Evolutionary conservation across 2,329 filamentous ascomycete genomes (phyloP), one percentile per base, ranked within the genome.

Genomic region (Curvularia spicifera): DNA sequence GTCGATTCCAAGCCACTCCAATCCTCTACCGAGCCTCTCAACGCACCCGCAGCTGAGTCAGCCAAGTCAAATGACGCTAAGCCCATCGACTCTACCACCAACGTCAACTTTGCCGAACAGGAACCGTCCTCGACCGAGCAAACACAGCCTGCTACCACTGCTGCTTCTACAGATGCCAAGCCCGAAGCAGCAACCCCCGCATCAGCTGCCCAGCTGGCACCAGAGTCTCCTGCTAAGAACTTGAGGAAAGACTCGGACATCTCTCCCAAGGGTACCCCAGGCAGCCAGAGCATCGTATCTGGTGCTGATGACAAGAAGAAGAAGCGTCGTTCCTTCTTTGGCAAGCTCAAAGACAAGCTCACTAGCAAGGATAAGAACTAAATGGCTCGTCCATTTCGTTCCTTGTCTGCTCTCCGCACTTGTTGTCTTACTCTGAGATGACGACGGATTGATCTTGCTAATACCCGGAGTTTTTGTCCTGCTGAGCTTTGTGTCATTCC

Each of bases 271-370:
- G 74, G 70, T 26, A 79, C 78, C 7, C 75, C 79, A n/a, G 76
- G 64, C 12, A 70, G 68, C 55, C 68, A 79, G 51, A 79, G 75
- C 57, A 62, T 73, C 50, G 71, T 64, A 33, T 71, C 68, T 55
- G 69, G 52, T 59, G 65, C 67, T 47, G 67, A 71, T 13, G 67
- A 72, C 47, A 79, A 80, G 76, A 80, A 80, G 71, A 81, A 80
- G 72, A 81, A 49, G 76, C 76, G 80, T 69, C 76, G 76, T 48
- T 78, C 77, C 53, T 75, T 82, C 68, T 82, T 82, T 59, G 78
- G 78, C 64, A 80, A 78, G 73, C 62, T 83, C 60, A 82, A 82
- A 78, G 80, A 81, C 56, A 81, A 81, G 76, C 71, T 83, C 51
- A 66, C 65, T 22, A 65, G 62, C 65, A 73, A 73, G 55, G 58